These are phyloP conservation scores for Pyrus pyrifolia DNA, from an alignment of 306 rosid species.

Conservation along the genomic window DNA sequence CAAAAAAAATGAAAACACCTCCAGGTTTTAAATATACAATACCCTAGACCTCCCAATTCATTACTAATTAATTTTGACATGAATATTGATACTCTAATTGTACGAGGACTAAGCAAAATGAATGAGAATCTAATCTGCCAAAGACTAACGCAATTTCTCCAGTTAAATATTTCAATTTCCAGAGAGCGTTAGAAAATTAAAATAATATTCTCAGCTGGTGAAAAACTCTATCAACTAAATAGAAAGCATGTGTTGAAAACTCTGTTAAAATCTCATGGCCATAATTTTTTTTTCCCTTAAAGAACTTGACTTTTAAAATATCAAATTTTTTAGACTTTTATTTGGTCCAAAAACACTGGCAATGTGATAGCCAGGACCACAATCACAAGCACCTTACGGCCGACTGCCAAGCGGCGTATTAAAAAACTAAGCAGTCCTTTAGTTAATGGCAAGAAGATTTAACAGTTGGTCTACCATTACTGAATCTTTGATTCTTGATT, in stretches of 20 bases:
- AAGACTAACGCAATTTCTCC: neutral
- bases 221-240: too few species aligned
- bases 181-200: neutral
- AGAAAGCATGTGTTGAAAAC: neutral
- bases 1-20: too few species aligned
- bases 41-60: too few species aligned
- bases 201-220: too few species aligned
- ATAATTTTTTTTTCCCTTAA: slow-evolving; percentile 3
- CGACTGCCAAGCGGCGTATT: neutral
- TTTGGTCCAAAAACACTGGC: neutral
- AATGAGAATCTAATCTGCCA: neutral
- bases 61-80: too few species aligned
- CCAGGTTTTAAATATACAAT: too few species aligned
- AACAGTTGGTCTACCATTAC: slow-evolving; percentile 5
- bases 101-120: too few species aligned
- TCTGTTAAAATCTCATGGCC: neutral
- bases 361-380: neutral
- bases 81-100: too few species aligned
- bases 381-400: neutral
- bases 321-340: neutral
- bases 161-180: neutral
- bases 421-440: neutral
- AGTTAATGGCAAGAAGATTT: neutral
- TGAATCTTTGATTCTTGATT: neutral
- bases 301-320: neutral